Evolutionary conservation across 495 filamentous ascomycete genomes (phyloP), one percentile per base, ranked within the genome.

Genomic region (Aspergillus nidulans): DNA sequence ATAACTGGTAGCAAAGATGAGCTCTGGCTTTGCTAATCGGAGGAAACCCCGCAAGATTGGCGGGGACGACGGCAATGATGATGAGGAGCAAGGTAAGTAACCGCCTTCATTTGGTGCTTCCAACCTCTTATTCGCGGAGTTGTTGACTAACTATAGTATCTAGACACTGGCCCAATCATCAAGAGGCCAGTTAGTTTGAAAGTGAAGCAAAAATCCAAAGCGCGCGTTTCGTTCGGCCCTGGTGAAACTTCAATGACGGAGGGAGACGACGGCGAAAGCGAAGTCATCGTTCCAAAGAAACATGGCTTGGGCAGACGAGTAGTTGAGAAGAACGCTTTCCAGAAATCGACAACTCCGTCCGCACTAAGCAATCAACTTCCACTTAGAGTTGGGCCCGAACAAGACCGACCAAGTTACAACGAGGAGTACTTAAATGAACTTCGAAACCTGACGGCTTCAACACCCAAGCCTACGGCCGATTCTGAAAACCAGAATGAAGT

Each of bases 361-460:
- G 67, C 70, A 46, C 65, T 65, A 6, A 62, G 75, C 47, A 70
- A 76, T 12, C 68, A 60, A 19, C 23, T 86, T 1, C 80, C 84
- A 4, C 69, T 83, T 34, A 79, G 85, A 20, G 76, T 82, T 5
- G 74, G 73, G 9, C 75, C 77, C 23, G 81, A 83, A 34, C 83
- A 88, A 32, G 88, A 92, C 41, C 75, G 85, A 42, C 92, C 91
- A 3, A 88, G 78, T 54, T 98, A 98, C 70, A 94, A 80, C 68
- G 85, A 86, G 55, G 91, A 94, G 55, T 88, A 92, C 58, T 75
- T 98, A 42, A 86, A 88, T 45, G 89, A 95, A 67, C 78, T 98
- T 7, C 86, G 87, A 51, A 83, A 80, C 47, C 88, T 87, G 8
- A 96, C 94, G 0, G 90, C 90, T 1, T 85, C 85, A 28, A 88